These are phyloP conservation scores for Aphanomyces stellatus DNA, from an alignment of 352 stramenopile genomes.

Conservation along the genomic window DNA sequence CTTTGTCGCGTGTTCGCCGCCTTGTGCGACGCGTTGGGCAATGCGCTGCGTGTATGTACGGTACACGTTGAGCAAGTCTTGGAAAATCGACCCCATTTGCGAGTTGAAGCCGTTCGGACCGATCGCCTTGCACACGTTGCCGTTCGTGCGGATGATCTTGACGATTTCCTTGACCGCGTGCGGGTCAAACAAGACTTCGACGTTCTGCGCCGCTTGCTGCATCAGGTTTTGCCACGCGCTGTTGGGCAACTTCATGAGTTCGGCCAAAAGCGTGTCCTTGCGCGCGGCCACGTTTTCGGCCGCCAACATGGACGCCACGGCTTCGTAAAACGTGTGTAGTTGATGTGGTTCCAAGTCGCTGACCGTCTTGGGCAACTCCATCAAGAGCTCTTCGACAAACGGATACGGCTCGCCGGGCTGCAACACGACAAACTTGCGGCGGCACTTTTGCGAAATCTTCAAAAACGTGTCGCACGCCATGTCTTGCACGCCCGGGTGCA, in stretches of 20 bases:
- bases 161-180: slow-evolving; percentile 88
- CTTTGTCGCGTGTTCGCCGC: slow-evolving; percentile 93
- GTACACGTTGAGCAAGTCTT: slow-evolving; percentile 99
- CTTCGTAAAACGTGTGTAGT: slow-evolving; percentile 99
- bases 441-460: slow-evolving; percentile 98
- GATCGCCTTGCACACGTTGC: slow-evolving; percentile 92
- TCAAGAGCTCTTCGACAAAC: slow-evolving; percentile 97
- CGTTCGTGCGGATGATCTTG: slow-evolving; percentile 98
- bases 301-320: slow-evolving; percentile 86
- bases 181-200: slow-evolving; percentile 71
- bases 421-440: slow-evolving; percentile 95
- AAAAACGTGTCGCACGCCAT: slow-evolving; percentile 99
- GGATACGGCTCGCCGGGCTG: slow-evolving; percentile 89
- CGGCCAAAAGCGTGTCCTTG: slow-evolving; percentile 86
- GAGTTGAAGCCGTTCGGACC: slow-evolving; percentile 93
- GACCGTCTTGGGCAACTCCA: slow-evolving; percentile 92
- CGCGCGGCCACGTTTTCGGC: slow-evolving; percentile 67
- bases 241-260: slow-evolving; percentile 96
- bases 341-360: slow-evolving; percentile 98
- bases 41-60: slow-evolving; percentile 97
- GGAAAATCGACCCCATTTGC: slow-evolving; percentile 97
- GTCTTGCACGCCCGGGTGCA: slow-evolving; percentile 98
- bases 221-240: slow-evolving; percentile 85
- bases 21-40: slow-evolving; percentile 77
- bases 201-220: slow-evolving; percentile 58